Conservation (phyloP, 352 stramenopile species). For the Globisporangium abappressorium region DNA sequence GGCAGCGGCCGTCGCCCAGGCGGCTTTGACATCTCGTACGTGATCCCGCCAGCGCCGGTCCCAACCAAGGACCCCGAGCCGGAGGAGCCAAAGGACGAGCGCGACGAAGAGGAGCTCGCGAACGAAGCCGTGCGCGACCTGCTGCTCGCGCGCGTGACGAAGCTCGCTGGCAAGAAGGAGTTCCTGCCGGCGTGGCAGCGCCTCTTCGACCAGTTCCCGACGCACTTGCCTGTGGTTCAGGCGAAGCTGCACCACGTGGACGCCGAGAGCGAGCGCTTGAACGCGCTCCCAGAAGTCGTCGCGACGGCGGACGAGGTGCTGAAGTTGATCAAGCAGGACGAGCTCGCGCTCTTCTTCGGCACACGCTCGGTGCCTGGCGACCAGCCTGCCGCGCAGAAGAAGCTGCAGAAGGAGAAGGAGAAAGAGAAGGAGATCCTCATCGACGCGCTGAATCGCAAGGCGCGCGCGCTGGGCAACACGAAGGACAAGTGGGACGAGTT, state of each 20-base stretch:
- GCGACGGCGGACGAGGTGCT: slow-evolving; percentile 57
- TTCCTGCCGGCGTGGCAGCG: slow-evolving; percentile 54
- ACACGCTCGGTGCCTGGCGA: slow-evolving; percentile 55
- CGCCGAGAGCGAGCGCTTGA: slow-evolving; percentile 42
- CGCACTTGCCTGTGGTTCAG: slow-evolving; percentile 60
- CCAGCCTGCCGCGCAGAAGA: slow-evolving; percentile 49
- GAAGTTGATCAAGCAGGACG: slow-evolving; percentile 53
- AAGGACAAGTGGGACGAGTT: slow-evolving; percentile 55
- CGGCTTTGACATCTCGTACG: slow-evolving; percentile 74
- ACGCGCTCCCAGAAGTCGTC: slow-evolving; percentile 48
- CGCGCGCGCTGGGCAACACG: slow-evolving; percentile 64
- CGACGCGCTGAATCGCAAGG: slow-evolving; percentile 64
- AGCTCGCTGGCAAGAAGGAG: slow-evolving; percentile 63
- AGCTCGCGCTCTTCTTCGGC: slow-evolving; percentile 73
- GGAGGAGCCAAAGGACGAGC: slow-evolving; percentile 67
- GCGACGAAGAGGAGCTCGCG: slow-evolving; percentile 57
- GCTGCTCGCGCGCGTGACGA: slow-evolving; percentile 59
- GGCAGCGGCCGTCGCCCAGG: slow-evolving; percentile 54
- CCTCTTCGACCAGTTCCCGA: slow-evolving; percentile 52
- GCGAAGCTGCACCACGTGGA: slow-evolving; percentile 75
- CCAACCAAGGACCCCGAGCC: slow-evolving; percentile 60
- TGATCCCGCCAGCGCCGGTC: slow-evolving; percentile 58
- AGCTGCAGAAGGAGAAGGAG: slow-evolving; percentile 76
- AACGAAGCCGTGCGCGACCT: slow-evolving; percentile 76
- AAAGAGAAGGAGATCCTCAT: slow-evolving; percentile 62